A percentile compares a stretch with the other conserved stretches of the same genome.
These are phyloP conservation scores for Amanita exitialis DNA, from an alignment of 768 basidiomycete species.

Conservation along the genomic window DNA sequence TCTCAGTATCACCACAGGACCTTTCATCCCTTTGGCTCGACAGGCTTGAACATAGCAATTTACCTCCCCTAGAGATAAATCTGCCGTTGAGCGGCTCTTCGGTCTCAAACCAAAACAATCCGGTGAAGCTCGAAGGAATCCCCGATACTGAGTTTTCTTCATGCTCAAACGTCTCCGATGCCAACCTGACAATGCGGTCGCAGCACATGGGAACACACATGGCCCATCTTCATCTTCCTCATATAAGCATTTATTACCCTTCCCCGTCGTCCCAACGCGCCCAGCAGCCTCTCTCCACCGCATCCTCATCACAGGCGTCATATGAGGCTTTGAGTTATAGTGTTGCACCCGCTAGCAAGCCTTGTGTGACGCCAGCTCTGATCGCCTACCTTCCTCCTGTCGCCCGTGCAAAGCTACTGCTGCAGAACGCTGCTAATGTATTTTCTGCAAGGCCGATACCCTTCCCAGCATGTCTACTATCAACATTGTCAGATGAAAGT, in stretches of 20 bases:
- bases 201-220: conserved; percentile 1
- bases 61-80: not conserved
- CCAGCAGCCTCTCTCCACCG: not conserved
- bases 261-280: conserved; percentile 11
- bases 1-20: conserved; percentile 48
- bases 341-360: conserved; percentile 9
- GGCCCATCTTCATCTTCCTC: conserved; percentile 17
- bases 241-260: conserved; percentile 20
- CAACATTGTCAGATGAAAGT: not conserved
- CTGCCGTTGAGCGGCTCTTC: not conserved
- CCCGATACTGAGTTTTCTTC: conserved; percentile 13
- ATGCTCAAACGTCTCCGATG: conserved; percentile 9
- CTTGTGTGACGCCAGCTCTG: conserved; percentile 22
- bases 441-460: conserved; percentile 17
- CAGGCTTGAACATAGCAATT: conserved; percentile 30
- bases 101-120: not conserved
- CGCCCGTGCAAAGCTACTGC: conserved; percentile 15
- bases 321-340: conserved; percentile 1
- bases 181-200: conserved; percentile 5
- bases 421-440: conserved; percentile 17
- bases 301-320: conserved; percentile 7
- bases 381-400: conserved; percentile 24
- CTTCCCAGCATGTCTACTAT: conserved; percentile 8
- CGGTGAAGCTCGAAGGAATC: conserved; percentile 17
- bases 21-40: conserved; percentile 51